A percentile compares a stretch with the other conserved stretches of the same genome.
phyloP scores from a whole-genome alignment of 2,329 filamentous ascomycete genomes.

The Colletotrichum ledebouriae region DNA sequence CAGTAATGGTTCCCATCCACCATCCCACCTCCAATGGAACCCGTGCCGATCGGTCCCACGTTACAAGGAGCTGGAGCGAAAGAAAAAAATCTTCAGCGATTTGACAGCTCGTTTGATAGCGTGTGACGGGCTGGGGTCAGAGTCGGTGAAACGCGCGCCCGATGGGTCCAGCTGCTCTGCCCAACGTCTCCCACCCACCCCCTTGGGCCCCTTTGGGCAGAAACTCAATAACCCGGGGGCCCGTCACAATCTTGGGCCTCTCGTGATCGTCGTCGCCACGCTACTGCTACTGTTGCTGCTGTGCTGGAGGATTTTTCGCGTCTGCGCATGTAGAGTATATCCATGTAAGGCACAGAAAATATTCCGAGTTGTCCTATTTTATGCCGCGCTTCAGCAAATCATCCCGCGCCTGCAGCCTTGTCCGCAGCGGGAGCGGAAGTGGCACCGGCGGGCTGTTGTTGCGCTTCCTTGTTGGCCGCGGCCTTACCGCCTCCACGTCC shows the following conservation, averaged over 20 bases:
- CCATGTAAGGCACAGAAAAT: constrained; percentile 25
- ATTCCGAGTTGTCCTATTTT: constrained; percentile 3
- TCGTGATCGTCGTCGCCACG: background rate
- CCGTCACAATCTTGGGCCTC: background rate
- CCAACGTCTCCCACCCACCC: background rate
- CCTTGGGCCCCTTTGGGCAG: constrained; percentile 10
- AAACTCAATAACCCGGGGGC: constrained; percentile 14
- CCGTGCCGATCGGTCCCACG: background rate
- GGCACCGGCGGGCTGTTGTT: constrained; percentile 24
- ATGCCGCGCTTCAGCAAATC: constrained; percentile 20
- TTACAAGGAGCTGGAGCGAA: background rate
- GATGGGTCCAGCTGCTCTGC: constrained; percentile 2
- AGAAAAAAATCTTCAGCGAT: background rate
- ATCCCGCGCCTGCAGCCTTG: constrained; percentile 39
- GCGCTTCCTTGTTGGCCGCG: constrained; percentile 36
- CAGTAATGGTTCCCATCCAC: too few species aligned
- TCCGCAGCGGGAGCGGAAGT: constrained; percentile 12
- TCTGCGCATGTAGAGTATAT: constrained; percentile 1
- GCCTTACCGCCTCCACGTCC: constrained; percentile 45
- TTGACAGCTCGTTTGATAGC: background rate
- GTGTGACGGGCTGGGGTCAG: background rate
- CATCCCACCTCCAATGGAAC: too few species aligned
- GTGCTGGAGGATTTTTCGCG: background rate
- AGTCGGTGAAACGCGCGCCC: constrained; percentile 1
- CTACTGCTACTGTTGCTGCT: background rate